Percentiles rank a stretch among this genome's conserved stretches.
phyloP scores from a whole-genome alignment of 805 yeast genomes.

The Kodamaea leandrae region DNA sequence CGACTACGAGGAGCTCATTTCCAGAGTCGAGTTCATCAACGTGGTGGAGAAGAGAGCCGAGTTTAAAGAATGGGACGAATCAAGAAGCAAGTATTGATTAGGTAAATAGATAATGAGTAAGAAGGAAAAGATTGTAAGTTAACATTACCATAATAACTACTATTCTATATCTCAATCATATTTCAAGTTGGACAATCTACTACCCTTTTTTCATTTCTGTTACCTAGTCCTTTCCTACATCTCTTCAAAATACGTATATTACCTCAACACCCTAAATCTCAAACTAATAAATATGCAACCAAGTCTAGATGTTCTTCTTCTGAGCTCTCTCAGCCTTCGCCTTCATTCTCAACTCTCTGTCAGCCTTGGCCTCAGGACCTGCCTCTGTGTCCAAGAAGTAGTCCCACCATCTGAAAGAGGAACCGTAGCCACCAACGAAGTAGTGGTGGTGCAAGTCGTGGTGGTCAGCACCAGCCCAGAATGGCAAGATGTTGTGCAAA shows the following conservation, averaged over 20 bases:
- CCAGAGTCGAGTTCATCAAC: constrained; percentile 53
- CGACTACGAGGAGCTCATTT: constrained; percentile 48
- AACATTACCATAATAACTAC: neutral
- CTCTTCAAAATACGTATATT: too few relatives aligned
- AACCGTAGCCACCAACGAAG: constrained; percentile 93
- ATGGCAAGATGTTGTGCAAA: constrained; percentile 83
- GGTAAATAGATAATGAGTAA: too few relatives aligned
- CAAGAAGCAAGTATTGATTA: neutral
- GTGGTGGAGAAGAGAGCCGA: constrained; percentile 44
- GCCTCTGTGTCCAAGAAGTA: constrained; percentile 83
- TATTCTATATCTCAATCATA: neutral
- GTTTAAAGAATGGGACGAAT: constrained; percentile 34
- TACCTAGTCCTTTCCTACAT: too few relatives aligned
- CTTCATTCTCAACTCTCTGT: constrained; percentile 66
- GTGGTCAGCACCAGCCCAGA: constrained; percentile 99
- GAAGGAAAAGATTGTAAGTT: neutral
- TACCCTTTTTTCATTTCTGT: neutral
- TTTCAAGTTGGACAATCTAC: neutral
- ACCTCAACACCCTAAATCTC: too few relatives aligned
- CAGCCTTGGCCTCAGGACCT: constrained; percentile 73
- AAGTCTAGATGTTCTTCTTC: constrained; percentile 14
- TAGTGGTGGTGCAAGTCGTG: constrained; percentile 97
- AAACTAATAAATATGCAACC: neutral
- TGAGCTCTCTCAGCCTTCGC: constrained; percentile 47
- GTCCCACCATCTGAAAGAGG: constrained; percentile 97